Evolutionary conservation across 73 alveolate genomes (phyloP), one percentile per base, ranked within the genome.

Genomic region (Strombidium stylifer): DNA sequence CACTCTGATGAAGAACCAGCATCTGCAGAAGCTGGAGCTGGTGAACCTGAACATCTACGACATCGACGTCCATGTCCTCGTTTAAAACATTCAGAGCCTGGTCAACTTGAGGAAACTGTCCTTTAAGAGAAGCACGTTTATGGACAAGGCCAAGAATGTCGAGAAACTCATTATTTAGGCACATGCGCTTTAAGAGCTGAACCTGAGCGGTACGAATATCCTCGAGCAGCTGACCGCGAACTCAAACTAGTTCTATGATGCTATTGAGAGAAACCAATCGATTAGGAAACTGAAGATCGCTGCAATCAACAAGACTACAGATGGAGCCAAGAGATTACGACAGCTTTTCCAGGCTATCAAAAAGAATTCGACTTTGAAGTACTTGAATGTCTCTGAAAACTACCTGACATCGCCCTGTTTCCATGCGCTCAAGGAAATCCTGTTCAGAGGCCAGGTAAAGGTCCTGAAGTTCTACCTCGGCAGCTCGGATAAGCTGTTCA

Each of bases 381-480:
- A 6, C 18, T n/a, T 53, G 27, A 53, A 53, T 28, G 36, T 53
- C 2, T 25, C 49, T 3, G 67, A 53, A 28, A 53, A 53, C 36
- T 53, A 53, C n/a, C 8, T 53, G 49, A 53, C 49, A 6, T 25
- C 67, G 15, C 49, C 67, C n/a, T 53, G 67, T 25, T 53, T 53
- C 25, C 48, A 53, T 21, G 67, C 36, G 4, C 48, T 53, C 15
- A 53, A 53, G 16, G 67, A 53, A 15, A 53, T 27, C 15, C 19
- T 53, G 5, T 15, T 53, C 6, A 53, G 27, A 15, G 27, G 27
- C 27, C 2, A 42, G 16, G 25, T 53, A 5, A 53, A 28, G 16
- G 27, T 47, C 19, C 49, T 53, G 5, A 53, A 53, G 36, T 53
- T 53, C 27, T 53, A 53, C 25, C 2, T 53, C 7, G 48, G 32